Conservation (phyloP, 2,329 filamentous ascomycete genomes). For the Trichoderma arundinaceum region DNA sequence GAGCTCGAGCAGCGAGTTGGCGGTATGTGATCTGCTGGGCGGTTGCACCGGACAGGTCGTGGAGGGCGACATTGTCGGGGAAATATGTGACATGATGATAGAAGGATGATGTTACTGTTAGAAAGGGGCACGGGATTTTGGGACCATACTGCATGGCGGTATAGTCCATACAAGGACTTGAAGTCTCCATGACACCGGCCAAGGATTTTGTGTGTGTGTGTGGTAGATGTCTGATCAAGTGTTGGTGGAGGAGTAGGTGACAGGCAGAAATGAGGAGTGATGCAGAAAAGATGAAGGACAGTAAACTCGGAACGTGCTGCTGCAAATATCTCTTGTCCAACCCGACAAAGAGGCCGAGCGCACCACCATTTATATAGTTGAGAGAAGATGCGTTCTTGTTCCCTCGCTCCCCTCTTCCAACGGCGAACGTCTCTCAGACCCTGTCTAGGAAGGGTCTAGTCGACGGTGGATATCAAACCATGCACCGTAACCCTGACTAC, state of each 20-base stretch:
- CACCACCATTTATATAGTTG: conserved; percentile 27
- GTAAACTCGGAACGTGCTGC: conserved; percentile 2
- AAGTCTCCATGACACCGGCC: conserved; percentile 34
- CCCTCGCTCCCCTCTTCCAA: conserved; percentile 17
- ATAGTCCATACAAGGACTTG: conserved; percentile 17
- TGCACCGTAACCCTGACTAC: conserved; percentile 27
- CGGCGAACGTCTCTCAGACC: conserved; percentile 1
- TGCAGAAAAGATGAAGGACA: background rate
- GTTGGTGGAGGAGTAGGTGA: background rate
- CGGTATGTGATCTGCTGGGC: conserved; percentile 50
- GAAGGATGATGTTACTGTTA: conserved; percentile 49
- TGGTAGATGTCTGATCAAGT: background rate
- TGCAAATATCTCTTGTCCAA: conserved; percentile 13
- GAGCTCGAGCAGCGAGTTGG: conserved; percentile 51
- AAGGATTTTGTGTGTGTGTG: background rate
- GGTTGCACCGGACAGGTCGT: conserved; percentile 42
- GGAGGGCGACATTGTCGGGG: conserved; percentile 49
- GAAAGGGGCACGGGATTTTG: conserved; percentile 42
- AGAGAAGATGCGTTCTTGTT: background rate
- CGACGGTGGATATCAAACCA: conserved; percentile 18
- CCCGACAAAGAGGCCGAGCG: conserved; percentile 20
- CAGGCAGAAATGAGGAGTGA: background rate
- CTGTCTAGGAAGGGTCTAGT: conserved; percentile 8
- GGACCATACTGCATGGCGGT: conserved; percentile 30
- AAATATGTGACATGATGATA: conserved; percentile 46